Conservation (phyloP, 2,329 filamentous ascomycete species). For the Fusarium lyarnte region DNA sequence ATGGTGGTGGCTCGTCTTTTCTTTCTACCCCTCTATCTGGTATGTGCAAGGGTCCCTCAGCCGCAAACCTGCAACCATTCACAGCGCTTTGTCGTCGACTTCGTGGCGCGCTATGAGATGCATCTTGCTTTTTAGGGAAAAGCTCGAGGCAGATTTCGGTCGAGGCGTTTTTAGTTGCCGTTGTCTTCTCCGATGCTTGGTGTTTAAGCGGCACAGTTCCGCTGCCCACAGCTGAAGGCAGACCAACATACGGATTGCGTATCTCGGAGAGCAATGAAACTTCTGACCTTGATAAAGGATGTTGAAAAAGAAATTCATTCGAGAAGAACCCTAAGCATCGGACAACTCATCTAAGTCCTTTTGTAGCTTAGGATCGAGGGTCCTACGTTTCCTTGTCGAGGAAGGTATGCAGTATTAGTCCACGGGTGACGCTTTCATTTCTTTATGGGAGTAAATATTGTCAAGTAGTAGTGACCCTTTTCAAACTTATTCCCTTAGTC, state of each 20-base stretch:
- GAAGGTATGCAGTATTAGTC: neutral
- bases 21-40: conserved; percentile 15
- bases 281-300: neutral
- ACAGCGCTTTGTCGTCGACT: neutral
- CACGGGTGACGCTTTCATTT: neutral
- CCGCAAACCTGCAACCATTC: conserved; percentile 29
- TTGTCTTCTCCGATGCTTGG: neutral
- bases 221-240: too few species aligned
- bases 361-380: neutral
- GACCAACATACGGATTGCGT: too few species aligned
- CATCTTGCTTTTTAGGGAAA: conserved; percentile 7
- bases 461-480: neutral
- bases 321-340: too few species aligned
- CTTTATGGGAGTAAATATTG: neutral
- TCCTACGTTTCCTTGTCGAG: neutral
- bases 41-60: conserved; percentile 22
- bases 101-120: conserved; percentile 31
- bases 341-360: neutral
- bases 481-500: too few species aligned
- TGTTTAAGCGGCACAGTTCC: neutral
- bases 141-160: conserved; percentile 4
- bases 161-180: neutral
- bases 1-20: neutral
- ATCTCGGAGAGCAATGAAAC: neutral
- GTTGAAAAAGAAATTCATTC: neutral